Conservation (phyloP, 345 rosid genomes). For the Salix suchowensis region DNA sequence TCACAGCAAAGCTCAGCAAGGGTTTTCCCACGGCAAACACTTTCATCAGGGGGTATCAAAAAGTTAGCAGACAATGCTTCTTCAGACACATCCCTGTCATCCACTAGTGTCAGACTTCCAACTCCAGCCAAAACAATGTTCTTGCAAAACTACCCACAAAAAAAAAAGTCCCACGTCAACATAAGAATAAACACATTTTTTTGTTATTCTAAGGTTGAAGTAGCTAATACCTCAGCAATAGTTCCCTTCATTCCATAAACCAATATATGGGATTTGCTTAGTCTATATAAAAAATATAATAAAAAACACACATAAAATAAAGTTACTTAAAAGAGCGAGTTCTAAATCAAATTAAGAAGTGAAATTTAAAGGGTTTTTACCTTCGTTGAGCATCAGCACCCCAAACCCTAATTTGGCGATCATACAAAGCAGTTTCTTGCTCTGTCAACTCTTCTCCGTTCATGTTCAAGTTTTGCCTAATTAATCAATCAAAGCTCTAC, state of each 20-base stretch:
- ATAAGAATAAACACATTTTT: background rate
- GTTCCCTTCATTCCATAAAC: slow-evolving; percentile 83
- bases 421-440: slow-evolving; percentile 93
- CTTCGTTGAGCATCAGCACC: slow-evolving; percentile 96
- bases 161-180: background rate
- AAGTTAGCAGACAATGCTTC: slow-evolving; percentile 68
- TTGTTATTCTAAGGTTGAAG: background rate
- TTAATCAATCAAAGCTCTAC: background rate
- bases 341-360: background rate
- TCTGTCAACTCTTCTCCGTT: slow-evolving; percentile 89
- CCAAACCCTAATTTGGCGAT: slow-evolving; percentile 99
- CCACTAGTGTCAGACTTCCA: slow-evolving; percentile 80
- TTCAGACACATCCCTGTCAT: slow-evolving; percentile 59
- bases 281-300: slow-evolving; percentile 27
- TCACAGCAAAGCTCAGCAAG: slow-evolving; percentile 81
- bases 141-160: slow-evolving; percentile 75
- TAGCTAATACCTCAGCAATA: slow-evolving; percentile 61
- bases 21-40: slow-evolving; percentile 45
- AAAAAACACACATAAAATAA: background rate
- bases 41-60: slow-evolving; percentile 63
- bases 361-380: slow-evolving; percentile 21
- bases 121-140: slow-evolving; percentile 94
- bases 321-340: background rate
- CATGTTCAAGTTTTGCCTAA: slow-evolving; percentile 39
- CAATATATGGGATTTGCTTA: slow-evolving; percentile 73